Evolutionary conservation across 345 rosid species (phyloP), one percentile per base, ranked within the genome.

Genomic region (Cardiospermum halicacabum): DNA sequence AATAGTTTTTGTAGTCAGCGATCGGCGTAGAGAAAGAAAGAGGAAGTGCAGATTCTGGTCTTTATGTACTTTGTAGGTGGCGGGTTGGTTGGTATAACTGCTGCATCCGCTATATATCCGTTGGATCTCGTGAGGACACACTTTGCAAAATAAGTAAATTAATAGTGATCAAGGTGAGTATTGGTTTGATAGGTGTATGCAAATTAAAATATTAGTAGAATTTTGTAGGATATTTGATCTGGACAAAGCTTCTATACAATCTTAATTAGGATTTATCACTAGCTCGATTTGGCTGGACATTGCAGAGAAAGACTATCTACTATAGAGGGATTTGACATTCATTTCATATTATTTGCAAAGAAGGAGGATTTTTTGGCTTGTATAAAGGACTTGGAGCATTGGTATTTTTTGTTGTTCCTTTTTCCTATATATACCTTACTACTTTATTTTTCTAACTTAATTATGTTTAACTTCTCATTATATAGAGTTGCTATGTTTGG

Each of bases 311-410:
- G 58, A 21, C 80, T 27, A 78, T 83, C 37, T 95, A 95, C 75
- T 95, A 95, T 65, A 80, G 84, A 75, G 99, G 99, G 28, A 81
- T 95, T 69, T 60, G 69, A 53, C 96, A 95, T 77, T 81, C 97
- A 48, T 80, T 91, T 19, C 68, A 62, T 31, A 95, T 90, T 66
- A 95, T 95, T 62, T 76, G 80, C 81, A 81, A 77, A 73, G 99
- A 91, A 8, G 97, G 89, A 72, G 96, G 99, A 24, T 24, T 87
- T 64, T 69, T 79, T 32, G 99, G 99, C 60, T 72, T 95, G 65
- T 95, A 91, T 76, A 91, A 89, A 80, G 99, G 99, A 62, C 92
- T 95, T 75, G 97, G 99, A 73, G 88, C 97, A 57, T 75, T 95
- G 96, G 99, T 89, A 83, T 26, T 56, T 26, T 65, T 64, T 50